These are phyloP conservation scores for Pythium sp. DNA, from an alignment of 352 stramenopile species.

Conservation along the genomic window DNA sequence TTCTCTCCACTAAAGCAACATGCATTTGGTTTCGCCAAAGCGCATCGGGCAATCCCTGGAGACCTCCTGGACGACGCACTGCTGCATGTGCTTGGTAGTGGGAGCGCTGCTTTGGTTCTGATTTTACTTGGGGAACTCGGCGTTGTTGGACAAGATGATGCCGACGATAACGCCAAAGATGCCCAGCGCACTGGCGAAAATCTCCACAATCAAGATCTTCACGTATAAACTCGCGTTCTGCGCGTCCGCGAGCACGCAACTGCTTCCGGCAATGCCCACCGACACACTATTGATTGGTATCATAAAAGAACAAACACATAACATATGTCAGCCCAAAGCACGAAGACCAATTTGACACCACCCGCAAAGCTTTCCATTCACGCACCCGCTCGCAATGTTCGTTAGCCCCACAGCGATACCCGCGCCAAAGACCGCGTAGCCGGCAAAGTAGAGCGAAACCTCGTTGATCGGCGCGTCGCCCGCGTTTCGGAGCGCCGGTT, in stretches of 20 bases:
- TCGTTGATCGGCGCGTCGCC: conserved; percentile 75
- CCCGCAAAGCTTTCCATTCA: neutral
- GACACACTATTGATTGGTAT: conserved; percentile 71
- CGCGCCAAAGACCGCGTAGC: conserved; percentile 97
- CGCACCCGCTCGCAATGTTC: conserved; percentile 95
- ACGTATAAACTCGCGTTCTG: conserved; percentile 98
- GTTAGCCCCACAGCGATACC: conserved; percentile 98
- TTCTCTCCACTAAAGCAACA: neutral
- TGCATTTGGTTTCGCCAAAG: neutral
- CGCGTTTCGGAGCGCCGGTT: conserved; percentile 54
- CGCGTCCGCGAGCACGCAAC: conserved; percentile 97
- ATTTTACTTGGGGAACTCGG: conserved; percentile 86
- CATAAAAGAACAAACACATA: neutral
- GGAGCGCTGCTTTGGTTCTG: too few species aligned
- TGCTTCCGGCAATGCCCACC: conserved; percentile 97
- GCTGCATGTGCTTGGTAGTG: neutral
- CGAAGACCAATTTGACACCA: neutral
- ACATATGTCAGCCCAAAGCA: neutral
- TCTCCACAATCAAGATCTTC: conserved; percentile 99
- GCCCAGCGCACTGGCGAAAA: conserved; percentile 98
- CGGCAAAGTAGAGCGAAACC: conserved; percentile 92
- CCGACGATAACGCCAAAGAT: conserved; percentile 99
- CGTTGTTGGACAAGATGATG: conserved; percentile 99
- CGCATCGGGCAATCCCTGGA: neutral
- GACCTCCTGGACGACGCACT: neutral